A percentile compares a stretch with the other conserved stretches of the same genome.
phyloP scores from a whole-genome alignment of 352 stramenopile species.

The Phytophthora macrochlamydospora region DNA sequence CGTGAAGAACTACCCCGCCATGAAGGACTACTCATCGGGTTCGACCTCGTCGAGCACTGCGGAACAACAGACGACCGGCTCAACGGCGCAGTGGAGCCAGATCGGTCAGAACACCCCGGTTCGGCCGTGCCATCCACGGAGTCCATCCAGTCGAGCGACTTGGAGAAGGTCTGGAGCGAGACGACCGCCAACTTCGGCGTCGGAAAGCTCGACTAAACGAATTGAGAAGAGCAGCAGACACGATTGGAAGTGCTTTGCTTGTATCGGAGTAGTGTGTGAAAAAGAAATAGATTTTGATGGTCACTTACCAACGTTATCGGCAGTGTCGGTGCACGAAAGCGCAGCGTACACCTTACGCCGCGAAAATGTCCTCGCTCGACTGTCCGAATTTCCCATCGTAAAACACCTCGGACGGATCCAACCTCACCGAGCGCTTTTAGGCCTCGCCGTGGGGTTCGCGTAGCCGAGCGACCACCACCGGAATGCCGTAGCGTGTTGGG shows the following conservation, averaged over 20 bases:
- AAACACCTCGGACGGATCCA: conserved; percentile 74
- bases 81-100: not conserved
- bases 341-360: not conserved
- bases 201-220: conserved; percentile 7
- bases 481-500: conserved; percentile 75
- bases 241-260: conserved; percentile 4
- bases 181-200: conserved; percentile 17
- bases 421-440: conserved; percentile 41
- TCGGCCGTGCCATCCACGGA: conserved; percentile 2
- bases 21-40: conserved; percentile 9
- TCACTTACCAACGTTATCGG: too few species aligned
- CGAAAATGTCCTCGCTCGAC: conserved; percentile 66
- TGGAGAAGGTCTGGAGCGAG: conserved; percentile 10
- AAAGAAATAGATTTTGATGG: too few species aligned
- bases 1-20: conserved; percentile 19
- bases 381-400: conserved; percentile 87
- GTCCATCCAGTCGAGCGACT: conserved; percentile 3
- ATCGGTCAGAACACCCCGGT: not conserved
- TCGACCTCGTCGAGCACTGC: not conserved
- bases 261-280: not conserved
- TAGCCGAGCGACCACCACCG: conserved; percentile 80
- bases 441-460: conserved; percentile 30
- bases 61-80: conserved; percentile 8
- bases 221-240: not conserved
- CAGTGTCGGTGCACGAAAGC: too few species aligned